Evolutionary conservation across 2,329 filamentous ascomycete genomes (phyloP).

Genomic region (Didymella arachidicola): DNA sequence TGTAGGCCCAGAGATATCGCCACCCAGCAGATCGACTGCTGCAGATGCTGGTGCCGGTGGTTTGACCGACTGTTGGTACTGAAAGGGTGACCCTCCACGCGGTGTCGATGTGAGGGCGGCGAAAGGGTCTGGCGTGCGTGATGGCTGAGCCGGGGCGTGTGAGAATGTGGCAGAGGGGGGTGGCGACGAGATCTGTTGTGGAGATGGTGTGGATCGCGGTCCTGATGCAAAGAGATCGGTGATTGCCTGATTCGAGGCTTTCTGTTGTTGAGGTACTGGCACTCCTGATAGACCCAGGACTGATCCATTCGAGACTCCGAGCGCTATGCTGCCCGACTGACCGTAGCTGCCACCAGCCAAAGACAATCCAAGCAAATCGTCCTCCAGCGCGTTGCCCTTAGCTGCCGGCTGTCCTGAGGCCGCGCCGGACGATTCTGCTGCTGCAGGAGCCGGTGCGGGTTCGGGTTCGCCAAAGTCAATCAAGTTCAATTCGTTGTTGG

Average conservation of each 20-base stretch:
- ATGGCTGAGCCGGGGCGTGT: conserved; percentile 45
- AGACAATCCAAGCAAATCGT: conserved; percentile 88
- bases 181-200: conserved; percentile 56
- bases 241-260: conserved; percentile 59
- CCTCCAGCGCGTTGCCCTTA: conserved; percentile 75
- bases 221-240: conserved; percentile 66
- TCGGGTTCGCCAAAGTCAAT: conserved; percentile 85
- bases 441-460: conserved; percentile 61
- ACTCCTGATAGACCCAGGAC: conserved; percentile 47
- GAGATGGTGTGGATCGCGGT: conserved; percentile 48
- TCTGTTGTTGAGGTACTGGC: conserved; percentile 42
- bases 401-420: conserved; percentile 55
- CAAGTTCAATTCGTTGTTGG: conserved; percentile 82
- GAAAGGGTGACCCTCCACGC: conserved; percentile 59
- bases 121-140: conserved; percentile 63
- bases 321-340: conserved; percentile 80
- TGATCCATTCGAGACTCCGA: conserved; percentile 66
- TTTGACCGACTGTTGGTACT: conserved; percentile 56
- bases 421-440: conserved; percentile 44
- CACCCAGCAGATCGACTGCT: conserved; percentile 49
- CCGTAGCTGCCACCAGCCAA: conserved; percentile 73
- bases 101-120: conserved; percentile 63
- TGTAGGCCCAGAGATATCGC: conserved; percentile 35
- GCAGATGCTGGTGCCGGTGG: conserved; percentile 44
- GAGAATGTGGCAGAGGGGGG: conserved; percentile 51